These are phyloP conservation scores for Isoetes engelmannii DNA, from an alignment of 83 land plant species.

Conservation along the genomic window DNA sequence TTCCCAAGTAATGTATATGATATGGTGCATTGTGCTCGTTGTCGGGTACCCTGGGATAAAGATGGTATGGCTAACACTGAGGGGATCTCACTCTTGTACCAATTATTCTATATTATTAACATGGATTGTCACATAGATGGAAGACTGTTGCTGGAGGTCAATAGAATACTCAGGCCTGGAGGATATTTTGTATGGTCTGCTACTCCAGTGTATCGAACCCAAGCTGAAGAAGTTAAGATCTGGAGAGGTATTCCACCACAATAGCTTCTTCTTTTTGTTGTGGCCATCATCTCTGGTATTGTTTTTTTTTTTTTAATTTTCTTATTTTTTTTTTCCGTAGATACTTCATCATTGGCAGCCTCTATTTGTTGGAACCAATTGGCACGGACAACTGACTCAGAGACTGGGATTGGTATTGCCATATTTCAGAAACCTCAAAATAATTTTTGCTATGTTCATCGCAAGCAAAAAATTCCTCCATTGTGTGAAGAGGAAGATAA, in stretches of 20 bases:
- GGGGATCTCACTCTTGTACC: not conserved
- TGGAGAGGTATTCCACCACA: constrained; percentile 50
- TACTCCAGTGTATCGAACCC: constrained; percentile 72
- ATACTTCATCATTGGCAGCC: constrained; percentile 7
- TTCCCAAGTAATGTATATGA: constrained; percentile 26
- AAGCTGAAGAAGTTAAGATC: constrained; percentile 63
- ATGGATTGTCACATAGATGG: constrained; percentile 41
- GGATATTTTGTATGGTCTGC: constrained; percentile 91
- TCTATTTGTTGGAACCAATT: constrained; percentile 9
- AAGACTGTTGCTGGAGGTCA: constrained; percentile 58
- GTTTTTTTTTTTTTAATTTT: not conserved
- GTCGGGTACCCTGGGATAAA: constrained; percentile 19
- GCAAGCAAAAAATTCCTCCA: not conserved
- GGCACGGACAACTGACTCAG: constrained; percentile 4
- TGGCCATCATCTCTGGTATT: not conserved
- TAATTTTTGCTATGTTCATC: constrained; percentile 3
- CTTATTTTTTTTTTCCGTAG: not conserved
- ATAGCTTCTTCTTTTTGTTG: not conserved
- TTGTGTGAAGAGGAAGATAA: not conserved
- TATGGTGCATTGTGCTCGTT: constrained; percentile 20
- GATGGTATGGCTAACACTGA: constrained; percentile 15
- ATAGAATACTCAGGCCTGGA: constrained; percentile 71
- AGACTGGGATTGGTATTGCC: not conserved
- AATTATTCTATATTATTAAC: not conserved
- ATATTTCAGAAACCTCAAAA: constrained; percentile 6